Evolutionary conservation across 768 basidiomycete genomes (phyloP).

Genomic region (Nidularia pulvinata): DNA sequence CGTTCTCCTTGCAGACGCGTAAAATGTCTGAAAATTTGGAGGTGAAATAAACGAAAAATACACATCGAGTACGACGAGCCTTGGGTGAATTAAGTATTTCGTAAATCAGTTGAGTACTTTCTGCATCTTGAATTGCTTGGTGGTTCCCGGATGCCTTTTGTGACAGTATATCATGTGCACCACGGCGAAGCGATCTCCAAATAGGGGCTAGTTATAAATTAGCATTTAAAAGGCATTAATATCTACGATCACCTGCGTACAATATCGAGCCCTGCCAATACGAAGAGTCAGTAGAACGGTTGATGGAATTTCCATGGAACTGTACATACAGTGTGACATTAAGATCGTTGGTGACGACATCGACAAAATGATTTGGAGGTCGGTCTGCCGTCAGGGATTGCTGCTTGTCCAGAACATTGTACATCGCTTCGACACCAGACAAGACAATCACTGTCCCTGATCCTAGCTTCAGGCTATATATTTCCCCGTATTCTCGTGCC

Average conservation of each 20-base stretch:
- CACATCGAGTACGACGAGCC: background rate
- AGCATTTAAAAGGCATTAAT: too few relatives aligned
- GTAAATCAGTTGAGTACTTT: background rate
- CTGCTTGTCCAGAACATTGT: background rate
- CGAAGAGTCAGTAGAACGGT: too few relatives aligned
- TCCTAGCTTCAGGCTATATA: background rate
- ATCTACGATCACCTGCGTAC: too few relatives aligned
- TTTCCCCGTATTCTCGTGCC: background rate
- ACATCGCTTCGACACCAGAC: background rate
- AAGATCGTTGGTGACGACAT: too few relatives aligned
- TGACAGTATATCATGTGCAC: too few relatives aligned
- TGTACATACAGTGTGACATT: too few relatives aligned
- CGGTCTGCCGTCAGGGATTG: background rate
- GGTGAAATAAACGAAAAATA: background rate
- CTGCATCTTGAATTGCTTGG: background rate
- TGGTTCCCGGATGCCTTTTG: background rate
- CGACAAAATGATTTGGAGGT: background rate
- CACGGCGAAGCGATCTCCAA: too few relatives aligned
- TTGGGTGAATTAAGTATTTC: background rate
- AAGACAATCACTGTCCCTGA: background rate
- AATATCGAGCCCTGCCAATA: too few relatives aligned
- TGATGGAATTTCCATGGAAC: too few relatives aligned
- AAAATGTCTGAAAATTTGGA: background rate
- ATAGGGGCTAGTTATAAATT: too few relatives aligned
- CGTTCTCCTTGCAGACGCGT: background rate